phyloP scores from a whole-genome alignment of 1,139 yeast genomes.

The Magnusiomyces suaveolens region DNA sequence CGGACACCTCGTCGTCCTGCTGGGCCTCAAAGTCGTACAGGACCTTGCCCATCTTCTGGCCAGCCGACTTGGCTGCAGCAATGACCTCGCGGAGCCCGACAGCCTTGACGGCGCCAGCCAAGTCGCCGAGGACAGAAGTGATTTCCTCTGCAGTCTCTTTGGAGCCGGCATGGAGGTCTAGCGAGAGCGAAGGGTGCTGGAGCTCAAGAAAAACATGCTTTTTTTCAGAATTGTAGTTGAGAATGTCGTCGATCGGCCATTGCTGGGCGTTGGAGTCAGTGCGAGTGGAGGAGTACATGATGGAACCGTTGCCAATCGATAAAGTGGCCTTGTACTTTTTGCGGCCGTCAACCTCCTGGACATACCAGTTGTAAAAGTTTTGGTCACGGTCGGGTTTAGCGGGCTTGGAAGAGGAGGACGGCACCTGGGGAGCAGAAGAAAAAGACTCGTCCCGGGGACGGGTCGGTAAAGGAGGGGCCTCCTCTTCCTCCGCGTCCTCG shows the following conservation, averaged over 20 bases:
- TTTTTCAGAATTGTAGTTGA: constrained; percentile 72
- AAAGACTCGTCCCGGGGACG: constrained; percentile 22
- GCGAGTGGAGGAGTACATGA: constrained; percentile 46
- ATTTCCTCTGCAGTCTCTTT: constrained; percentile 84
- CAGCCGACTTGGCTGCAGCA: constrained; percentile 55
- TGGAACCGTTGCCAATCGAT: constrained; percentile 48
- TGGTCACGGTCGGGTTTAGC: constrained; percentile 2
- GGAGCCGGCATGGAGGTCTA: constrained; percentile 82
- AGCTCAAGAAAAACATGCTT: constrained; percentile 89
- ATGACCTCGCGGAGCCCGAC: constrained; percentile 78
- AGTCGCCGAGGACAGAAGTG: constrained; percentile 64
- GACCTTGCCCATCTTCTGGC: constrained; percentile 62
- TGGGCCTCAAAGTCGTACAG: constrained; percentile 82
- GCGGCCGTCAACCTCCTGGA: constrained; percentile 86
- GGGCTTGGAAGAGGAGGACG: not conserved
- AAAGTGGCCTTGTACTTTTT: constrained; percentile 62
- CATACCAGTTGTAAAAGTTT: constrained; percentile 64
- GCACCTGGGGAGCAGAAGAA: not conserved
- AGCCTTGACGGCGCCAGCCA: constrained; percentile 75
- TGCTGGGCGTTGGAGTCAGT: constrained; percentile 44
- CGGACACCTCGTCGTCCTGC: constrained; percentile 72
- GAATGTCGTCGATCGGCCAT: constrained; percentile 70
- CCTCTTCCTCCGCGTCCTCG: constrained; percentile 22
- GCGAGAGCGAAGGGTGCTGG: constrained; percentile 64
- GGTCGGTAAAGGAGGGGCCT: constrained; percentile 30